phyloP scores from a whole-genome alignment of 2,329 filamentous ascomycete species.

The Epichloe festucae region DNA sequence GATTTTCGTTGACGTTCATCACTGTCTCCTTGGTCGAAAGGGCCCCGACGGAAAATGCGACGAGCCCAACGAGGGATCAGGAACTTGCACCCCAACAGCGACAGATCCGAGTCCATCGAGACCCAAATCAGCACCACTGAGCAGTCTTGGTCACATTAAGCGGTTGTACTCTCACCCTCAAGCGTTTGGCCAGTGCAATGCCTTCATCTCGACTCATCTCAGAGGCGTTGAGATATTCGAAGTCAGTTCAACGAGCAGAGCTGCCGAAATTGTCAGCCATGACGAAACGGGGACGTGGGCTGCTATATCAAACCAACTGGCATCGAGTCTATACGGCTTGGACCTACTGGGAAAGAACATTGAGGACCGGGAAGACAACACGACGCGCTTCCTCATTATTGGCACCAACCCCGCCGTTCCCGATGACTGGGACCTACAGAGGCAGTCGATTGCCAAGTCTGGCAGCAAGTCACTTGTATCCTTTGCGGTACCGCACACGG shows the following conservation, averaged over 20 bases:
- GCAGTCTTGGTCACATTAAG: conserved; percentile 47
- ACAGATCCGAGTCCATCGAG: conserved; percentile 30
- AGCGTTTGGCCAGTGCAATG: conserved; percentile 81
- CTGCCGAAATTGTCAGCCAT: conserved; percentile 61
- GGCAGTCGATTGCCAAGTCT: conserved; percentile 13
- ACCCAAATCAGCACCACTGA: conserved; percentile 34
- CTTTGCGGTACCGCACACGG: conserved; percentile 68
- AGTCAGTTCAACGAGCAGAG: conserved; percentile 72
- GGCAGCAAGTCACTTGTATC: conserved; percentile 61
- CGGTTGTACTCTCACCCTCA: conserved; percentile 89
- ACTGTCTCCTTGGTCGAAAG: conserved; percentile 61
- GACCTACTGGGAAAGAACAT: conserved; percentile 57
- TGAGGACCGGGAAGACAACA: conserved; percentile 63
- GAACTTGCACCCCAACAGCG: conserved; percentile 37
- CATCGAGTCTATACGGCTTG: conserved; percentile 54
- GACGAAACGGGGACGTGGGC: conserved; percentile 48
- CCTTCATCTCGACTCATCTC: conserved; percentile 58
- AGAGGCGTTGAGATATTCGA: conserved; percentile 69
- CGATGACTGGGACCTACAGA: conserved; percentile 14
- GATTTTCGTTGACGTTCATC: conserved; percentile 75
- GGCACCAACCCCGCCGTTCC: conserved; percentile 20
- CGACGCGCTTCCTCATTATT: conserved; percentile 66
- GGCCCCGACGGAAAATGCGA: conserved; percentile 14
- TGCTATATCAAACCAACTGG: conserved; percentile 66
- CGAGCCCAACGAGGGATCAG: conserved; percentile 22